These are phyloP conservation scores for Pseudocercospora eumusae DNA, from an alignment of 2,329 filamentous ascomycete genomes.

Conservation along the genomic window DNA sequence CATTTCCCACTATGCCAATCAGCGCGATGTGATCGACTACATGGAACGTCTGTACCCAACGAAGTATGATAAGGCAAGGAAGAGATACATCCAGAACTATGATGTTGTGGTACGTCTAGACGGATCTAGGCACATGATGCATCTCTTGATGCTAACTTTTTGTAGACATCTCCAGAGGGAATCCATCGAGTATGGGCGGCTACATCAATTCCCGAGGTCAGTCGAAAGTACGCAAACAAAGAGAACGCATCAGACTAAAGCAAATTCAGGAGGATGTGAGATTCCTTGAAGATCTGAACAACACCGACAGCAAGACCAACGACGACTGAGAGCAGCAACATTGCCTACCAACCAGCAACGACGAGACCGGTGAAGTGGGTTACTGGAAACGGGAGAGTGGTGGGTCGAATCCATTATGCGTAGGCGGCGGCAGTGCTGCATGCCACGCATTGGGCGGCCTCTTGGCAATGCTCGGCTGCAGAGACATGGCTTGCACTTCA, in stretches of 20 bases:
- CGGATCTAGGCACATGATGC: neutral
- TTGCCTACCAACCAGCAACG: neutral
- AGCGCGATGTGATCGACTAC: conserved; percentile 14
- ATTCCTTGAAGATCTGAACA: conserved; percentile 13
- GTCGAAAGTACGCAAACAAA: neutral
- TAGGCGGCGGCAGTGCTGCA: conserved; percentile 12
- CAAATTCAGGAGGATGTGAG: conserved; percentile 7
- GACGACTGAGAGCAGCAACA: conserved; percentile 5
- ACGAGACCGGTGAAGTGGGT: neutral
- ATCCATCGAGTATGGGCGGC: conserved; percentile 14
- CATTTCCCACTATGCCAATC: conserved; percentile 11
- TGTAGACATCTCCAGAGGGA: conserved; percentile 7
- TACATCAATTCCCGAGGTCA: neutral
- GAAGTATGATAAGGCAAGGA: conserved; percentile 1
- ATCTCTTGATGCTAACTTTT: neutral
- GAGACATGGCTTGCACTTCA: conserved; percentile 1
- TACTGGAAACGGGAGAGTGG: neutral
- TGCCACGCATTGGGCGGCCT: conserved; percentile 13
- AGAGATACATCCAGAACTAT: conserved; percentile 14
- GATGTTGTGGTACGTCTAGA: conserved; percentile 8
- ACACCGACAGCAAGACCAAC: neutral
- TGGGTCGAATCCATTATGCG: neutral
- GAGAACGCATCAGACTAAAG: neutral
- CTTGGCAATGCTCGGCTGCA: conserved; percentile 6
- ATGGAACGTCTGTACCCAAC: conserved; percentile 15